Conservation (phyloP, 2,329 filamentous ascomycete genomes). For the Trichoderma sp. region DNA sequence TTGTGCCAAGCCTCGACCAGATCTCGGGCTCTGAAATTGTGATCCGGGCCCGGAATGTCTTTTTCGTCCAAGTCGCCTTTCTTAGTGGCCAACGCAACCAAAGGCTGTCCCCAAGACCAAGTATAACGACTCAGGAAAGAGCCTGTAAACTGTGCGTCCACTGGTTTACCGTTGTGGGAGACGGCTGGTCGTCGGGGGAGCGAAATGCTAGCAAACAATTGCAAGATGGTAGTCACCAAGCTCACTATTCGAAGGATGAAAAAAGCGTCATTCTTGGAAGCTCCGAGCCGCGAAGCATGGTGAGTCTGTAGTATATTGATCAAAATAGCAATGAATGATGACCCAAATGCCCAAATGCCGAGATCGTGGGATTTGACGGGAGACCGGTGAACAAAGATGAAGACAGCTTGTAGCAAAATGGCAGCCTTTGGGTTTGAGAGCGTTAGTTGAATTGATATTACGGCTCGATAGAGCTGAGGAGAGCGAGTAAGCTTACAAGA, state of each 20-base stretch:
- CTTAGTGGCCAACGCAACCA: slow-evolving; percentile 59
- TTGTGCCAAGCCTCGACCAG: slow-evolving; percentile 55
- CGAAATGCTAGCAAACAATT: slow-evolving; percentile 54
- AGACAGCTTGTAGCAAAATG: slow-evolving; percentile 56
- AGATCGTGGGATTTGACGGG: slow-evolving; percentile 58
- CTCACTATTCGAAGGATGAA: slow-evolving; percentile 54
- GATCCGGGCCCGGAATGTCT: slow-evolving; percentile 66
- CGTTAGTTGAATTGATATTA: not conserved
- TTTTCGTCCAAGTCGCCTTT: slow-evolving; percentile 64
- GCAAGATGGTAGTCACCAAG: slow-evolving; percentile 48
- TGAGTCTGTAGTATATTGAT: slow-evolving; percentile 53
- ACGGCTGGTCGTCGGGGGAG: slow-evolving; percentile 71
- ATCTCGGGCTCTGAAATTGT: slow-evolving; percentile 56
- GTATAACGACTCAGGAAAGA: slow-evolving; percentile 65
- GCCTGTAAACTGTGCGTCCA: slow-evolving; percentile 66
- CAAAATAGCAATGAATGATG: slow-evolving; percentile 49
- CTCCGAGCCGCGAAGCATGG: slow-evolving; percentile 40
- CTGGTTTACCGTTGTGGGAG: slow-evolving; percentile 58
- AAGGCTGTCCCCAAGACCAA: slow-evolving; percentile 64
- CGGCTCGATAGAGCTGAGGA: not conserved
- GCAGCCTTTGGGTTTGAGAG: slow-evolving; percentile 46
- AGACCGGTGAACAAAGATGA: slow-evolving; percentile 53
- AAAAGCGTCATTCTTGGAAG: slow-evolving; percentile 44
- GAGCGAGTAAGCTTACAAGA: slow-evolving; percentile 60
- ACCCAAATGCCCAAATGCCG: slow-evolving; percentile 56